Evolutionary conservation across 23 red algal species (phyloP).

Genomic region (Gracilaria vermiculophylla): DNA sequence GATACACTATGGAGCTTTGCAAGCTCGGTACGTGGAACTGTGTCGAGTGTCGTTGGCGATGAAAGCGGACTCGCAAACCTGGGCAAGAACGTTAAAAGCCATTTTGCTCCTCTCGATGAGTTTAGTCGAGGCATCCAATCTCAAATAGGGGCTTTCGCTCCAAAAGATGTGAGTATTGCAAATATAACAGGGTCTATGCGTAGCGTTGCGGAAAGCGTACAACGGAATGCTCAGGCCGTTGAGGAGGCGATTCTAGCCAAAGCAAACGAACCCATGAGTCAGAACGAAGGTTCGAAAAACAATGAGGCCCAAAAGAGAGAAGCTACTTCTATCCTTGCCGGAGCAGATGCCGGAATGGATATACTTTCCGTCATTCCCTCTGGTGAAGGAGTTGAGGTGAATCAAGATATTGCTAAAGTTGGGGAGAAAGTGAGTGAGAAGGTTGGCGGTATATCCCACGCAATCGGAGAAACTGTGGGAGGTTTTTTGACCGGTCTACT

Average conservation of each 20-base stretch:
- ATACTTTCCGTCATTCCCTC: slow-evolving; percentile 15
- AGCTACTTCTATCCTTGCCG: neutral
- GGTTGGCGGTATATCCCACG: neutral
- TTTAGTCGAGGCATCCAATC: slow-evolving; percentile 31
- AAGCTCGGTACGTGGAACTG: slow-evolving; percentile 25
- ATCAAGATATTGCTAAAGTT: slow-evolving; percentile 65
- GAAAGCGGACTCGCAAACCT: slow-evolving; percentile 7
- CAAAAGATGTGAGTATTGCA: slow-evolving; percentile 36
- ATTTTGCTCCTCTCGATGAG: slow-evolving; percentile 40
- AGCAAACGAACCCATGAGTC: slow-evolving; percentile 3
- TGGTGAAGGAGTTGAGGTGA: slow-evolving; percentile 33
- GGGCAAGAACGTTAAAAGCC: slow-evolving; percentile 55
- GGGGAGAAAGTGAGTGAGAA: slow-evolving; percentile 34
- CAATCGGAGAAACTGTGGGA: slow-evolving; percentile 64
- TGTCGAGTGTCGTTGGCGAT: slow-evolving; percentile 38
- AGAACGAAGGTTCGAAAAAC: neutral
- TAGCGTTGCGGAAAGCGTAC: slow-evolving; percentile 38
- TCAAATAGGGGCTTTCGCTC: slow-evolving; percentile 39
- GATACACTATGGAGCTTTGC: slow-evolving; percentile 64
- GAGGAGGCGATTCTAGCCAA: slow-evolving; percentile 50
- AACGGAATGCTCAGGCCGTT: slow-evolving; percentile 56
- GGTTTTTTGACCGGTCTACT: slow-evolving; percentile 39
- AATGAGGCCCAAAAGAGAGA: neutral
- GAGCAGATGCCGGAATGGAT: slow-evolving; percentile 34
- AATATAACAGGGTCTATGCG: slow-evolving; percentile 56